These are phyloP conservation scores for Vigna reflexopilosa DNA, from an alignment of 306 rosid genomes.

Conservation along the genomic window DNA sequence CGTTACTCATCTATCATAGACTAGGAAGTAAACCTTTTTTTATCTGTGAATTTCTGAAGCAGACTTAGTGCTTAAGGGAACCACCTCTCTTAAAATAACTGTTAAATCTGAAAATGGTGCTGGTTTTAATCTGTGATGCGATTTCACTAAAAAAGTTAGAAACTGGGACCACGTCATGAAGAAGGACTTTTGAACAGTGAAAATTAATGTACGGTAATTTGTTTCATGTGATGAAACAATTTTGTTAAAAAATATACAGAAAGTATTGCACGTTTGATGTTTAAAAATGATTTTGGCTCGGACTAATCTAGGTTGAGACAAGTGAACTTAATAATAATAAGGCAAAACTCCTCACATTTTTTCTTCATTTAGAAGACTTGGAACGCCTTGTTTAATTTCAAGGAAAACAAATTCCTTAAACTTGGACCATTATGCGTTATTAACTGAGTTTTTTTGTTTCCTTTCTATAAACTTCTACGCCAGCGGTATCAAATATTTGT, in stretches of 20 bases:
- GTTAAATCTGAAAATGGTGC: background rate
- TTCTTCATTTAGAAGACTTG: too few relatives aligned
- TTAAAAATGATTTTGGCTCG: background rate
- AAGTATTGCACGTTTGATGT: background rate
- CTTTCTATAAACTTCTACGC: background rate
- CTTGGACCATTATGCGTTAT: background rate
- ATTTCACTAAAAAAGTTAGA: background rate
- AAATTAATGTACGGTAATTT: background rate
- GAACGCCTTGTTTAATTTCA: background rate
- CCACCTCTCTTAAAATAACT: background rate
- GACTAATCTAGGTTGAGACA: background rate
- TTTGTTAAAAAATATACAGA: background rate
- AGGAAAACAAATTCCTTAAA: constrained; percentile 4
- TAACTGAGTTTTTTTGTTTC: background rate
- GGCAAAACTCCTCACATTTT: background rate
- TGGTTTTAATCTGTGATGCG: background rate
- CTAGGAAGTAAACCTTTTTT: constrained; percentile 20
- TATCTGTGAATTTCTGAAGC: constrained; percentile 2
- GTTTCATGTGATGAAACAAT: background rate
- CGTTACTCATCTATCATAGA: constrained; percentile 12
- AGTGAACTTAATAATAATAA: background rate
- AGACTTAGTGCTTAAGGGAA: constrained; percentile 46
- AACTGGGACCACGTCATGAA: background rate
- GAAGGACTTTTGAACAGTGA: background rate
- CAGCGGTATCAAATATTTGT: background rate